Evolutionary conservation across 352 stramenopile genomes (phyloP).

Genomic region (Phytophthora idaei): DNA sequence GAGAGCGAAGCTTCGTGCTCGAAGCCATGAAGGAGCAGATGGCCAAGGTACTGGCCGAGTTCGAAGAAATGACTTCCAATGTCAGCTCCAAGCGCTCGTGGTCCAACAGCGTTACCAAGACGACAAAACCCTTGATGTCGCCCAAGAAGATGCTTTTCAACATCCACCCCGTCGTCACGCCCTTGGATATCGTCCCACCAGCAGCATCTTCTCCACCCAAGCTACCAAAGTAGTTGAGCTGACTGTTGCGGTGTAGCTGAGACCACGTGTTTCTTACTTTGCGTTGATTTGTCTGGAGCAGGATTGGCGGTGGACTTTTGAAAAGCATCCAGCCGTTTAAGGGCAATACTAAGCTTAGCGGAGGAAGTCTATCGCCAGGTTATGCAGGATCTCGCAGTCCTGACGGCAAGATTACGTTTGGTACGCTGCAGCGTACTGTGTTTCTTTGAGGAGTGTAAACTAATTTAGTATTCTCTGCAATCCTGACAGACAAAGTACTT

Average conservation of each 20-base stretch:
- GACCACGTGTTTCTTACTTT: slow-evolving; percentile 1
- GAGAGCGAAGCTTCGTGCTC: slow-evolving; percentile 52
- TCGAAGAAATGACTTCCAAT: slow-evolving; percentile 66
- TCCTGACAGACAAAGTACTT: slow-evolving; percentile 61
- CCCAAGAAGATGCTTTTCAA: slow-evolving; percentile 19
- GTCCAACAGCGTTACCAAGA: slow-evolving; percentile 64
- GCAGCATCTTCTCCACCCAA: slow-evolving; percentile 34
- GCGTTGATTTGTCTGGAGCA: slow-evolving; percentile 2
- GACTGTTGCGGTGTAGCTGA: not conserved
- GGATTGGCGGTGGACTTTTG: slow-evolving; percentile 32
- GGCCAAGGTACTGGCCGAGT: slow-evolving; percentile 67
- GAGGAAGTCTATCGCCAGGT: slow-evolving; percentile 30
- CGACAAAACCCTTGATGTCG: slow-evolving; percentile 25
- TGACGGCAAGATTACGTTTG: slow-evolving; percentile 69
- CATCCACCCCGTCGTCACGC: slow-evolving; percentile 42
- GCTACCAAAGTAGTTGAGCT: slow-evolving; percentile 52
- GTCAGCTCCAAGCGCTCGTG: slow-evolving; percentile 67
- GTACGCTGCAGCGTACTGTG: slow-evolving; percentile 26
- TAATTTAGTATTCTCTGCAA: slow-evolving; percentile 1
- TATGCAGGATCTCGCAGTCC: slow-evolving; percentile 43
- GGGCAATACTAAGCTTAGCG: slow-evolving; percentile 16
- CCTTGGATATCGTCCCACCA: slow-evolving; percentile 31
- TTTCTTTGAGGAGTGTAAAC: not conserved
- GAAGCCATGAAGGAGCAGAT: slow-evolving; percentile 74
- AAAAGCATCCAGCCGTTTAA: slow-evolving; percentile 57